Evolutionary conservation across 352 stramenopile genomes (phyloP), one percentile per base, ranked within the genome.

Genomic region (Globisporangium spinosum): DNA sequence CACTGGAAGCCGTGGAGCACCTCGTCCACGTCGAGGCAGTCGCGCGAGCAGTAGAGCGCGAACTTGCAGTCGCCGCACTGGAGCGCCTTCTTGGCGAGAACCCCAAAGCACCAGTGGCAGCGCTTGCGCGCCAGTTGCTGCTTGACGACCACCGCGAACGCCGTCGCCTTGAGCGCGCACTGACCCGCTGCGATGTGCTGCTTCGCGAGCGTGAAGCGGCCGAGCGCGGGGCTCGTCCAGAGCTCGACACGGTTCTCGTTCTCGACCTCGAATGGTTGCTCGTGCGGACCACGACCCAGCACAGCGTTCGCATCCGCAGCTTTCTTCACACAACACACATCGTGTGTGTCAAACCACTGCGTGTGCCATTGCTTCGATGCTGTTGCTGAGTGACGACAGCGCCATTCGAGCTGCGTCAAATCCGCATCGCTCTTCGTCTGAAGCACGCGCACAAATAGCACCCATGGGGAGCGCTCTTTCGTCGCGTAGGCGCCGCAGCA

Each of bases 101-200:
- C 27, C 13, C 7, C 9, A 55, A 91, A 89, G 78, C 81, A 90
- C 80, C 80, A 90, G 67, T 90, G 83, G 64, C 83, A 91, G 45
- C 68, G 71, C 34, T 34, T 49, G 55, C 62, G 59, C 1, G 40
- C 67, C 29, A 78, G 58, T 23, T 55, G 65, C 38, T 91, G 71
- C 2, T 70, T 60, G 3, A 89, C 66, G 49, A 87, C 61, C 12
- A 85, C 77, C 12, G 83, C 81, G 58, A 91, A 91, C 13, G 78
- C 79, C 49, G 75, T 69, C 32, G 83, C 76, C 58, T 75, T 65
- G 23, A 90, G 58, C 0, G 67, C 78, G 59, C 62, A 68, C 23
- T 78, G 49, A 29, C 83, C 80, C 6, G 15, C 35, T 9, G 9
- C 40, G 53, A 89, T 79, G 2, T 9, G 13, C 1, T 67, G 56